Evolutionary conservation across 2,329 filamentous ascomycete genomes (phyloP), one percentile per base, ranked within the genome.

Genomic region (Beauveria scarabaeidicola): DNA sequence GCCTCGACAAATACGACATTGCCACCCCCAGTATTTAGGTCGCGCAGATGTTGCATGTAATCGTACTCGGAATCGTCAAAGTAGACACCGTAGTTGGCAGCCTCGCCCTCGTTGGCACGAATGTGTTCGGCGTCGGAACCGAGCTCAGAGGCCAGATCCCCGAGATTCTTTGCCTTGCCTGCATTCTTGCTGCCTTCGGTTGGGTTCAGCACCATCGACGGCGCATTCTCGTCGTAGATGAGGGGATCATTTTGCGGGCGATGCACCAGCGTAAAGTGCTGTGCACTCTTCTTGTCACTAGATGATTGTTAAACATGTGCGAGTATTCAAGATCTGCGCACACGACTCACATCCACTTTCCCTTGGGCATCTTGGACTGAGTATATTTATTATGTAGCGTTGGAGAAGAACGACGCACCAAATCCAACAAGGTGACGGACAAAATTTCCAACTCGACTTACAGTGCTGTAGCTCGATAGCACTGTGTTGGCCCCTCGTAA

Each of bases 41-140:
- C 94, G 59, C 91, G 88, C 81, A 99, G 78, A 74, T 99, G 94
- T 74, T 99, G 94, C 94, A 99, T 99, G 77, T 99, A 99, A 74
- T 99, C 94, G 75, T 99, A 99, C 69, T 90, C 84, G 64, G 90
- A 88, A 75, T 99, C 94, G 74, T 99, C 95, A 73, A 82, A 99
- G 79, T 89, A 99, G 64, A 99, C 84, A 64, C 94, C 94, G 74
- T 97, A 85, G 72, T 89, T 90, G 65, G 95, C 94, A 9, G 95
- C 94, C 76, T 99, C 92, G 67, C 95, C 95, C 74, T 99, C 94
- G 72, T 99, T 97, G 60, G 84, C 82, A 66, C 92, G 86, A 64
- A 96, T 85, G 62, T 75, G 76, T 46, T 79, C 78, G 23, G 81
- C 79, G 36, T 87, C 84, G 38, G 82, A 78, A 1, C 89, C 89